phyloP scores from a whole-genome alignment of 164 flowering plant species.

The Euptelea pleiosperma region DNA sequence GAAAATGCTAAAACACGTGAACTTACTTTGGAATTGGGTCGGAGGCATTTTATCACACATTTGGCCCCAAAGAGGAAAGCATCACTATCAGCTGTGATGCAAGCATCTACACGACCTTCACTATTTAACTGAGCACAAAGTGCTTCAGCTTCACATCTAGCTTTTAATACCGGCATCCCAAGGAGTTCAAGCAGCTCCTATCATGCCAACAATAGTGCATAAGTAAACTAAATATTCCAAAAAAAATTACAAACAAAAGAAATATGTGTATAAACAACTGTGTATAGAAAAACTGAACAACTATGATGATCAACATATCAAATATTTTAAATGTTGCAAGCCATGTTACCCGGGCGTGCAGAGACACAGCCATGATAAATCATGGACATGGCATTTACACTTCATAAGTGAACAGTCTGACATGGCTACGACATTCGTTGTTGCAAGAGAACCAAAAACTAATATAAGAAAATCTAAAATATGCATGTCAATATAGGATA shows the following conservation, averaged over 20 bases:
- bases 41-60: slow-evolving; percentile 69
- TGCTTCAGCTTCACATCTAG: slow-evolving; percentile 90
- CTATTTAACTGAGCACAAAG: slow-evolving; percentile 80
- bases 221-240: slow-evolving; percentile 1
- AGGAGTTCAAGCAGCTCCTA: slow-evolving; percentile 85
- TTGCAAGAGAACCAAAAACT: too few species aligned
- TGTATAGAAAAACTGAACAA: too few species aligned
- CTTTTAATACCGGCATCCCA: slow-evolving; percentile 82
- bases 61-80: slow-evolving; percentile 93
- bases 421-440: too few species aligned
- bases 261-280: too few species aligned
- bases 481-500: too few species aligned
- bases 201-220: slow-evolving; percentile 9
- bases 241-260: neutral
- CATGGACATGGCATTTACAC: too few species aligned
- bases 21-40: slow-evolving; percentile 67
- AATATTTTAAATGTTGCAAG: too few species aligned
- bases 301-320: too few species aligned
- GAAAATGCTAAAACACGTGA: neutral
- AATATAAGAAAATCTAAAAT: too few species aligned
- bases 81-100: slow-evolving; percentile 89
- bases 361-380: too few species aligned
- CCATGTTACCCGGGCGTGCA: too few species aligned
- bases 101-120: slow-evolving; percentile 89
- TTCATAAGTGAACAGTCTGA: too few species aligned